Base-by-base conservation (phyloP, 306 rosid species). In the Medicago ruthenica region DNA sequence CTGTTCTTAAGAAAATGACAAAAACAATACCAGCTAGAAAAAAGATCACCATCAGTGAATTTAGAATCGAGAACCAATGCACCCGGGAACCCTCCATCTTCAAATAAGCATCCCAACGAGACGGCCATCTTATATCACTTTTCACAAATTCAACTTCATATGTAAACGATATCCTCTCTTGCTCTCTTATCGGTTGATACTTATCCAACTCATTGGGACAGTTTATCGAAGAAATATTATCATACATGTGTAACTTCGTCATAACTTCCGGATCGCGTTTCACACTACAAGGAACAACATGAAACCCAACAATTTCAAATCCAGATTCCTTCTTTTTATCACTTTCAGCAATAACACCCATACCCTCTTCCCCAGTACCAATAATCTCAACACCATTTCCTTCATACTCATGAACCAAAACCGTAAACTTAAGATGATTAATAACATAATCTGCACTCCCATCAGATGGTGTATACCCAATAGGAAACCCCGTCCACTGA, bases 21-120 rank as follows among this genome's bases (percentile, higher is more conserved):
- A 94, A 94, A 76, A 93, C 97, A 69, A 93, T 93, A 70, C 97
- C 97, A 7, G 98, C 98, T 50, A 93, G 85, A 92, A 93, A 93
- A 83, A 90, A 87, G 2, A 93, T 91, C 51, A 93, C 98, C 98
- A 93, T 93, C 1, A 93, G 79, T 4, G 87, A 84, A 74, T 84
- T 84, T 21, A 84, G 78, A 53, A 84, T 84, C 13, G 87, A 84
- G 83, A 93, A 93, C 98, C 97, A 93, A 76, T 93, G 96, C 20
- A 93, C 98, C 27, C 97, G 90, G 13, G 97, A 87, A 82, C 98
- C 98, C 84, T 91, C 98, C 98, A 93, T 93, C 83, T 84, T 89
- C 81, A 93, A 72, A 82, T 93, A 93, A 76, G 98, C 98, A 88
- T 93, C 98, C 98, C 98, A 93, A 48, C 98, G 91, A 7, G 98